Percentiles rank a stretch among this genome's conserved stretches.
phyloP scores from a whole-genome alignment of 2,329 filamentous ascomycete genomes.

The Colletotrichum sidae region DNA sequence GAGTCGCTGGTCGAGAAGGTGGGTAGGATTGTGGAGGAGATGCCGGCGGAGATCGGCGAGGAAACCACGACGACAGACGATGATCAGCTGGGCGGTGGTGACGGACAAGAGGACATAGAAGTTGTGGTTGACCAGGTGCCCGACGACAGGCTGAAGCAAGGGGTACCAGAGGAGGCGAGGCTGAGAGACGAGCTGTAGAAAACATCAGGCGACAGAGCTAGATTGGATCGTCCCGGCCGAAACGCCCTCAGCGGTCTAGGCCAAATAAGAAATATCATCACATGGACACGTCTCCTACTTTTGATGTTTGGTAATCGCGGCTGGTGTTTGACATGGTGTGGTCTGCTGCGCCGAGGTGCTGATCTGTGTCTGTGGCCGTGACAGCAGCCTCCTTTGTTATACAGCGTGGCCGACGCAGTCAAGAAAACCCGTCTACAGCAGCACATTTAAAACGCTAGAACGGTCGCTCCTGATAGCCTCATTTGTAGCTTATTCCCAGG shows the following conservation, averaged over 20 bases:
- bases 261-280: conserved; percentile 28
- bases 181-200: conserved; percentile 32
- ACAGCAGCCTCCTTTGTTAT: no score
- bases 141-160: conserved; percentile 42
- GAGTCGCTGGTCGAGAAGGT: conserved; percentile 65
- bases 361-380: neutral
- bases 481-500: neutral
- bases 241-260: conserved; percentile 9
- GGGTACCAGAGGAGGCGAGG: conserved; percentile 29
- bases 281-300: conserved; percentile 6
- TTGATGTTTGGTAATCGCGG: conserved; percentile 3
- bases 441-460: no score
- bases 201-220: neutral
- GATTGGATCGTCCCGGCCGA: neutral
- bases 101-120: conserved; percentile 42
- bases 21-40: conserved; percentile 60
- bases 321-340: no score
- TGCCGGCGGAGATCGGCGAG: conserved; percentile 33
- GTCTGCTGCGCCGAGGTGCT: neutral
- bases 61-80: conserved; percentile 11
- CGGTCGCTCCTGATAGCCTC: conserved; percentile 3
- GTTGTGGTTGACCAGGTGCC: conserved; percentile 12
- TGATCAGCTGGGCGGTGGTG: neutral
- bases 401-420: no score
- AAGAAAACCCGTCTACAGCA: no score